Evolutionary conservation across 2,329 filamentous ascomycete species (phyloP).

Genomic region (Fusarium illudens): DNA sequence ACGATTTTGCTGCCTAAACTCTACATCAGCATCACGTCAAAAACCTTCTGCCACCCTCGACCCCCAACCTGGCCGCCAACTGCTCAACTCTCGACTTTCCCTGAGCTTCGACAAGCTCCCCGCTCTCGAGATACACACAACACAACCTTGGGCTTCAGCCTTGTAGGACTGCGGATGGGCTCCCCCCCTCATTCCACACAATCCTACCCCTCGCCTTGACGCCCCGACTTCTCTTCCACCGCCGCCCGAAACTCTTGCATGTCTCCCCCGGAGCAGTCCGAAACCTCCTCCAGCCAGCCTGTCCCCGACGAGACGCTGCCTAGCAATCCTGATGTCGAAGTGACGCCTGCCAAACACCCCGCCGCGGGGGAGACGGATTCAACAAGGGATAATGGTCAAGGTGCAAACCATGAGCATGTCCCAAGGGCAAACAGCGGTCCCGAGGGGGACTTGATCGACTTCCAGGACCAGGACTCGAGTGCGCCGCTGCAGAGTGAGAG

Average conservation of each 20-base stretch:
- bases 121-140: conserved; percentile 16
- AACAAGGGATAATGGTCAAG: conserved; percentile 2
- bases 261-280: conserved; percentile 48
- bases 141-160: conserved; percentile 26
- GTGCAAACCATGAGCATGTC: background rate
- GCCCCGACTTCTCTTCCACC: background rate
- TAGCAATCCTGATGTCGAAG: conserved; percentile 42
- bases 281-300: conserved; percentile 41
- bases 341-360: conserved; percentile 34
- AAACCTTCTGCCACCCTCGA: background rate
- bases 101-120: conserved; percentile 9
- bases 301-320: conserved; percentile 43
- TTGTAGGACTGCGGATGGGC: conserved; percentile 37
- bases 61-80: conserved; percentile 4
- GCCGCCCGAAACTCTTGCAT: conserved; percentile 43
- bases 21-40: background rate
- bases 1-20: background rate
- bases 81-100: background rate
- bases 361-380: conserved; percentile 20
- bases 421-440: background rate
- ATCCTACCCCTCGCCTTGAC: conserved; percentile 17
- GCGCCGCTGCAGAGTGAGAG: conserved; percentile 1
- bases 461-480: conserved; percentile 23
- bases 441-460: conserved; percentile 35
- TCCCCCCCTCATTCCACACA: conserved; percentile 25